Evolutionary conservation across 2,329 filamentous ascomycete species (phyloP), one percentile per base, ranked within the genome.

Genomic region (Ophiosphaerella narmari): DNA sequence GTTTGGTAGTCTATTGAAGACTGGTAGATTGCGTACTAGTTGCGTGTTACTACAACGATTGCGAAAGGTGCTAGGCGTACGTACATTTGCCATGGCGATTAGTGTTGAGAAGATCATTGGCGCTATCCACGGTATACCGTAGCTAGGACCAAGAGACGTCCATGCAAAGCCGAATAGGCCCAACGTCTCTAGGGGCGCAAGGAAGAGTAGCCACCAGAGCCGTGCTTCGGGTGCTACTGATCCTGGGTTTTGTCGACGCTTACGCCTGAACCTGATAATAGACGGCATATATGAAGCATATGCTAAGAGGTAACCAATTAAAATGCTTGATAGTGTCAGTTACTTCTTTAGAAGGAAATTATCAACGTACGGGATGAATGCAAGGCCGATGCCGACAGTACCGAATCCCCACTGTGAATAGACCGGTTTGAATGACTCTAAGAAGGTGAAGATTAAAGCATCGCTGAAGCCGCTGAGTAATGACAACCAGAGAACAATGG

Each of bases 1-100:
- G 89, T 82, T 82, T 90, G 89, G 74, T 91, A 91, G 70, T 91
- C 86, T 56, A 90, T 88, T 1, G 86, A 89, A 1, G 86, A 85
- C 84, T 89, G 88, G 74, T 90, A 90, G 50, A 89, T 89, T 31
- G 82, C 77, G 50, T 87, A 88, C 60, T 65, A 24, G n/a, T 4
- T 13, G 1, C 8, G 1, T 16, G 5, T 50, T 36, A 57, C 43
- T 13, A 31, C 2, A 7, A 29, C 26, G 5, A 21, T 21, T 29
- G 11, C 26, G 11, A 8, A 29, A 11, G 11, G 26, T 3, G 7
- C 11, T 6, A 6, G 11, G 18, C 16, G 12, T 4, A 46, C 62
- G 48, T 49, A 63, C 60, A 63, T 91, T 91, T 47, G 87, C 87
- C 43, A 91, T 86, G 18, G 86, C 88, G 43, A 91, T 85, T 38